Percentiles rank a stretch among this genome's conserved stretches.
Conservation (phyloP, 441 rosid species). For the Corymbia citriodora region DNA sequence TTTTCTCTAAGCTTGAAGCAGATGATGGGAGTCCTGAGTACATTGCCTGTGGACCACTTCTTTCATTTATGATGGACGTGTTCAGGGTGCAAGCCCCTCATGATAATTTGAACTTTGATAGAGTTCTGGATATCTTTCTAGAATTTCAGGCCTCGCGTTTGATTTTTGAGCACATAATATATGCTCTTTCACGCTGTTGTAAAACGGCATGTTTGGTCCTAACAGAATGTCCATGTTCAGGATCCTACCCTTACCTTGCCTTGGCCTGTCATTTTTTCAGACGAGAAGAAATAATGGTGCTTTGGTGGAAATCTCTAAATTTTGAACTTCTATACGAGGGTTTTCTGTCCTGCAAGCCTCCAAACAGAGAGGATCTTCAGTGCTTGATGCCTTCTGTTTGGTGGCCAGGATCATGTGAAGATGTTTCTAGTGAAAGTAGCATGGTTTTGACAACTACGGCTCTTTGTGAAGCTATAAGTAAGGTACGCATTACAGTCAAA, state of each 20-base stretch:
- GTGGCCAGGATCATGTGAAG: slow-evolving; percentile 99
- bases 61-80: slow-evolving; percentile 75
- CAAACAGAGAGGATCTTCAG: slow-evolving; percentile 87
- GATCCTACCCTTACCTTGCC: slow-evolving; percentile 85
- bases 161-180: slow-evolving; percentile 57
- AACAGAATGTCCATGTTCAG: slow-evolving; percentile 91
- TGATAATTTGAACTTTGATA: slow-evolving; percentile 68
- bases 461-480: slow-evolving; percentile 70
- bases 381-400: slow-evolving; percentile 88
- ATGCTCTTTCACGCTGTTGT: slow-evolving; percentile 79
- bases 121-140: slow-evolving; percentile 58
- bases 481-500: slow-evolving; percentile 40
- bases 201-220: slow-evolving; percentile 59
- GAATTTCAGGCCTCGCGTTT: slow-evolving; percentile 54
- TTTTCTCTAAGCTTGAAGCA: slow-evolving; percentile 54
- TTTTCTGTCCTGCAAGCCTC: slow-evolving; percentile 70
- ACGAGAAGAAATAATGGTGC: slow-evolving; percentile 70
- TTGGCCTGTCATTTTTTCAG: slow-evolving; percentile 80
- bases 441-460: slow-evolving; percentile 76
- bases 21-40: slow-evolving; percentile 56
- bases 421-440: slow-evolving; percentile 67
- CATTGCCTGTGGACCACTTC: slow-evolving; percentile 70
- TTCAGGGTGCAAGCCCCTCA: slow-evolving; percentile 73
- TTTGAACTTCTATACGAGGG: slow-evolving; percentile 84
- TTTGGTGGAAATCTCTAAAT: slow-evolving; percentile 82